These are phyloP conservation scores for Astrothelium subdiscretum DNA, from an alignment of 495 filamentous ascomycete species.

Conservation along the genomic window DNA sequence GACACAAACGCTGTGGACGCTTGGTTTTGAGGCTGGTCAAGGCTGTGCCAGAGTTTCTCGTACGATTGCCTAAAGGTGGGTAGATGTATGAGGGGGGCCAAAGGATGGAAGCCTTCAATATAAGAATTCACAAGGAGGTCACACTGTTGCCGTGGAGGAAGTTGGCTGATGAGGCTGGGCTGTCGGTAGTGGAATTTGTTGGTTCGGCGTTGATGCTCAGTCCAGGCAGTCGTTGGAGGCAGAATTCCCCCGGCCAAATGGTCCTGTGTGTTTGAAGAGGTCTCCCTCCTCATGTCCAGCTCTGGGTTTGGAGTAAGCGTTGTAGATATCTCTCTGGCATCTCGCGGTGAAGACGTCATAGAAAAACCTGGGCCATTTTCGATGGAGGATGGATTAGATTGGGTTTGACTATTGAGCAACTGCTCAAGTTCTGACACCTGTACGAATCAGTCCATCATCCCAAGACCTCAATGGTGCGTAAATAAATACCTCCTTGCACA, in stretches of 20 bases:
- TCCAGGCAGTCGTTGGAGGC: background rate
- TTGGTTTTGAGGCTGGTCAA: background rate
- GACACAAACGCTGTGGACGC: conserved; percentile 1
- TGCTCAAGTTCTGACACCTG: background rate
- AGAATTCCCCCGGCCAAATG: background rate
- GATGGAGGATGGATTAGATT: background rate
- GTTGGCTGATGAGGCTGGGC: background rate
- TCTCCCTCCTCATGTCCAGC: background rate
- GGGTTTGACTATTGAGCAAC: background rate
- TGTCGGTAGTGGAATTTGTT: background rate
- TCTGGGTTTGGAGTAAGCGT: background rate
- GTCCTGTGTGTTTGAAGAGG: background rate
- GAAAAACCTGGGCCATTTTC: background rate
- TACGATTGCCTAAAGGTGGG: conserved; percentile 3
- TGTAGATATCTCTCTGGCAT: background rate
- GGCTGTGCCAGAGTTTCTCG: conserved; percentile 3
- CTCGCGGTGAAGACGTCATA: background rate
- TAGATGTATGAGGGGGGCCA: conserved; percentile 5
- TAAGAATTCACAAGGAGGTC: conserved; percentile 2
- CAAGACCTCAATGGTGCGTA: background rate
- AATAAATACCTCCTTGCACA: background rate
- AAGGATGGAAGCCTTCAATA: conserved; percentile 4
- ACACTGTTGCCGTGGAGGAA: conserved; percentile 2
- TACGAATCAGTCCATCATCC: background rate
- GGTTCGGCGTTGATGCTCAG: background rate